Evolutionary conservation across 2,329 filamentous ascomycete species (phyloP).

Genomic region (Alternaria angustiovoidea): DNA sequence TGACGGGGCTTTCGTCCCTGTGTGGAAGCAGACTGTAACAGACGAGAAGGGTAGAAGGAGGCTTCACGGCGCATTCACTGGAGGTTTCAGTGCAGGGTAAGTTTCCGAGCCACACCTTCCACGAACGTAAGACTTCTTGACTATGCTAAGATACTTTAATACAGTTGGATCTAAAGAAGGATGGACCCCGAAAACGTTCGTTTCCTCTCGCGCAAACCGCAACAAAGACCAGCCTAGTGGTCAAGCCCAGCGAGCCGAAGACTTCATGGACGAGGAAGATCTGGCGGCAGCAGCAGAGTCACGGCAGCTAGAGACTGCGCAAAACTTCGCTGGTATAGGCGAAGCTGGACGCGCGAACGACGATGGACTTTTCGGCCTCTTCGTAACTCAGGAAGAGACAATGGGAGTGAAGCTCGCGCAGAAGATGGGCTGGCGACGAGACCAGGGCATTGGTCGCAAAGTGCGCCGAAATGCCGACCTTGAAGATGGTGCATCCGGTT

Average conservation of each 20-base stretch:
- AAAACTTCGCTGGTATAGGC: conserved; percentile 79
- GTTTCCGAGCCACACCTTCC: conserved; percentile 43
- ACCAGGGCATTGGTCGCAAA: conserved; percentile 91
- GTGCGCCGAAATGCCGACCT: conserved; percentile 77
- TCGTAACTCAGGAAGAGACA: conserved; percentile 77
- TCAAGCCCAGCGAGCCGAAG: conserved; percentile 73
- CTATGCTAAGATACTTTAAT: conserved; percentile 82
- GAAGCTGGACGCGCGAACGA: conserved; percentile 63
- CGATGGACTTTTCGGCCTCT: conserved; percentile 73
- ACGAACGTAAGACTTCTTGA: conserved; percentile 44
- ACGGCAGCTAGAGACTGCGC: conserved; percentile 74
- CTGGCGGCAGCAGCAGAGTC: conserved; percentile 84
- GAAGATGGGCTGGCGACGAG: conserved; percentile 95
- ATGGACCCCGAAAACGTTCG: conserved; percentile 91
- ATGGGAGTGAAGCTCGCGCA: conserved; percentile 86
- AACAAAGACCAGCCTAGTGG: conserved; percentile 69
- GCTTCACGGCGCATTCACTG: conserved; percentile 94
- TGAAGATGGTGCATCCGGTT: conserved; percentile 57
- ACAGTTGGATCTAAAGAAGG: conserved; percentile 98
- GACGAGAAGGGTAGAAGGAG: conserved; percentile 91
- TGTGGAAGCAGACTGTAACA: conserved; percentile 98
- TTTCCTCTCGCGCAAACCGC: conserved; percentile 85
- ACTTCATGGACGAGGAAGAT: conserved; percentile 99
- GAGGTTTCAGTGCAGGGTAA: conserved; percentile 95
- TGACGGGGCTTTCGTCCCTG: conserved; percentile 88